Percentiles rank a stretch among this genome's conserved stretches.
Conservation (phyloP, 2,329 filamentous ascomycete species). For the Gyromitra esculenta region DNA sequence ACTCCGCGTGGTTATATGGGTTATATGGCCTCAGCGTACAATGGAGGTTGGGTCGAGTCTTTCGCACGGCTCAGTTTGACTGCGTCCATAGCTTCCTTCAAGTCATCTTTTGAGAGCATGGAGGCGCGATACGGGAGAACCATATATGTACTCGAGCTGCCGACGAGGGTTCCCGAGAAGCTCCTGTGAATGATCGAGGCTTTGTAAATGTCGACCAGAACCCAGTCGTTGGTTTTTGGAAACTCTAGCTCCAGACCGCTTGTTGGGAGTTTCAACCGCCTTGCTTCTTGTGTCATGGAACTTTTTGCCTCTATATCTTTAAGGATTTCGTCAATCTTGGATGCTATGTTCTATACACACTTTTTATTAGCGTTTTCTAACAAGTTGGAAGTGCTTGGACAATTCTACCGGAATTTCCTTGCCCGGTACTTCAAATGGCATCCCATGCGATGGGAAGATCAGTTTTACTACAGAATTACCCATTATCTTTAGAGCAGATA, state of each 20-base stretch:
- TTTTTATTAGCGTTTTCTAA: neutral
- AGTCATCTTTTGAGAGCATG: neutral
- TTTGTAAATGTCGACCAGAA: conserved; percentile 20
- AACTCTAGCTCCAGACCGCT: neutral
- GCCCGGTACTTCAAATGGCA: conserved; percentile 17
- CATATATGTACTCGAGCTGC: neutral
- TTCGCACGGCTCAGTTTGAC: neutral
- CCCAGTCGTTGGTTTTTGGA: conserved; percentile 8
- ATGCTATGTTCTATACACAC: neutral
- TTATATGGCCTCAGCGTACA: neutral
- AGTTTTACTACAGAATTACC: conserved; percentile 7
- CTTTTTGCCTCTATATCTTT: neutral
- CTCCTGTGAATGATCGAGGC: conserved; percentile 7
- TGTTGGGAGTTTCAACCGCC: neutral
- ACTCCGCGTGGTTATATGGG: neutral
- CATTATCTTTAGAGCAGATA: neutral
- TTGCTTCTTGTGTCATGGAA: neutral
- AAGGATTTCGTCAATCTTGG: conserved; percentile 9
- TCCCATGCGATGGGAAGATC: conserved; percentile 19
- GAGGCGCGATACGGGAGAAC: conserved; percentile 25
- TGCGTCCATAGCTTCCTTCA: conserved; percentile 14
- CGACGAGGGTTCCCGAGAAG: neutral
- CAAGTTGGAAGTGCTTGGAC: neutral
- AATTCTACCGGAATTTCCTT: neutral
- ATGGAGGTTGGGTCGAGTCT: neutral